Percentiles rank a stretch among this genome's conserved stretches.
Conservation (phyloP, 164 flowering plant genomes). For the Sedum album region DNA sequence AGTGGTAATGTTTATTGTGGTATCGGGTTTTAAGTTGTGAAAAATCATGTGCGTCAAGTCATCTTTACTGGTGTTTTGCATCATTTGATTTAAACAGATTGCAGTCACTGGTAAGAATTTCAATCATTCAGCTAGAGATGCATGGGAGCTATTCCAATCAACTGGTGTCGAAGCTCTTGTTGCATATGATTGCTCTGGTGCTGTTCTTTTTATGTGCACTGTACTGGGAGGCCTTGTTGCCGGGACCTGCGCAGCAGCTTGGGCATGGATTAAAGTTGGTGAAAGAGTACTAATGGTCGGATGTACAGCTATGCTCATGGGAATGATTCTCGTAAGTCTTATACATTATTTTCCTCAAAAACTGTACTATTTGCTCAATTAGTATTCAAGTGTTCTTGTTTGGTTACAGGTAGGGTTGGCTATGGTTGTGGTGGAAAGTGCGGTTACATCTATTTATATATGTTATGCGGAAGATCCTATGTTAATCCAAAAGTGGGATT, state of each 20-base stretch:
- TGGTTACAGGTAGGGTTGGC: slow-evolving; percentile 74
- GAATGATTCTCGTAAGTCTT: slow-evolving; percentile 80
- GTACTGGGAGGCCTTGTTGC: slow-evolving; percentile 81
- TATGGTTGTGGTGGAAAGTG: slow-evolving; percentile 88
- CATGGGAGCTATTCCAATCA: slow-evolving; percentile 98
- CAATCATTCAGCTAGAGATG: slow-evolving; percentile 96
- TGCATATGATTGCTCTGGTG: slow-evolving; percentile 99
- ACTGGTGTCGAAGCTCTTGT: slow-evolving; percentile 99
- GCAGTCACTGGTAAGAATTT: slow-evolving; percentile 93
- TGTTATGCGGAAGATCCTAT: slow-evolving; percentile 91
- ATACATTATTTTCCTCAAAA: background rate
- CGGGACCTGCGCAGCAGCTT: slow-evolving; percentile 78
- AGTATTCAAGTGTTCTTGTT: background rate
- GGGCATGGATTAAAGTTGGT: slow-evolving; percentile 56
- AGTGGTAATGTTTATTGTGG: too few relatives aligned
- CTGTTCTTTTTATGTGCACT: slow-evolving; percentile 91
- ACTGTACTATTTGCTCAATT: background rate
- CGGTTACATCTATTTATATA: slow-evolving; percentile 92
- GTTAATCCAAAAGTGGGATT: slow-evolving; percentile 81
- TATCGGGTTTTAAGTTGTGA: too few relatives aligned
- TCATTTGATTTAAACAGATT: slow-evolving; percentile 39
- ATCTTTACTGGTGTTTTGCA: too few relatives aligned
- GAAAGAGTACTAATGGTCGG: slow-evolving; percentile 80
- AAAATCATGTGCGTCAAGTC: too few relatives aligned
- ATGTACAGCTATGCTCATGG: slow-evolving; percentile 87